A percentile compares a stretch with the other conserved stretches of the same genome.
Conservation (phyloP, 345 rosid species). For the Murraya koenigii region DNA sequence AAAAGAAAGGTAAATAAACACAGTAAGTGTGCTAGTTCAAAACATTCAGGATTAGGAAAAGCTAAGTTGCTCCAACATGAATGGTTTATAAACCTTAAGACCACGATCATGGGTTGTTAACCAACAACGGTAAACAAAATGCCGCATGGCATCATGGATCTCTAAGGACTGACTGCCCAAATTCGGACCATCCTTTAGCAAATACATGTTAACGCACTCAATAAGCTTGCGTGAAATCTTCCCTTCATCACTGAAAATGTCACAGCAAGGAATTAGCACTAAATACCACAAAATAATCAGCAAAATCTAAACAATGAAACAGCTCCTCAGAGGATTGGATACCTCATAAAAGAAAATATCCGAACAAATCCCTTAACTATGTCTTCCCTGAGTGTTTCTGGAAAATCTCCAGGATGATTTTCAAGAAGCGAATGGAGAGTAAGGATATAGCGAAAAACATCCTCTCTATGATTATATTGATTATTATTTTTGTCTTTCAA, state of each 20-base stretch:
- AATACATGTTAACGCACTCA: slow-evolving; percentile 70
- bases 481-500: slow-evolving; percentile 41
- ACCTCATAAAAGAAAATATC: slow-evolving; percentile 76
- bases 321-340: background rate
- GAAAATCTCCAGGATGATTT: slow-evolving; percentile 86
- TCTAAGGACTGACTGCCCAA: slow-evolving; percentile 62
- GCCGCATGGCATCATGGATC: slow-evolving; percentile 61
- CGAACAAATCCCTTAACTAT: slow-evolving; percentile 59
- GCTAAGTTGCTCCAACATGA: background rate
- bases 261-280: slow-evolving; percentile 13
- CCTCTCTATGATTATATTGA: slow-evolving; percentile 67
- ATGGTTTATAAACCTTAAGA: slow-evolving; percentile 56
- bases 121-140: slow-evolving; percentile 68
- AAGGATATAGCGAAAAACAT: slow-evolving; percentile 60
- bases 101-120: slow-evolving; percentile 66
- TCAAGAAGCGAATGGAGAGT: slow-evolving; percentile 80
- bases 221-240: slow-evolving; percentile 85
- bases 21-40: background rate
- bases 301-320: background rate
- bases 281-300: slow-evolving; percentile 14
- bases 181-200: slow-evolving; percentile 91
- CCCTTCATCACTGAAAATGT: slow-evolving; percentile 78
- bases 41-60: slow-evolving; percentile 10
- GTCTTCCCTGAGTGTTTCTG: slow-evolving; percentile 60
- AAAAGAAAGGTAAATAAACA: slow-evolving; percentile 22